Conservation (phyloP, 148 eudicot genomes). For the Rhododendron henanense region DNA sequence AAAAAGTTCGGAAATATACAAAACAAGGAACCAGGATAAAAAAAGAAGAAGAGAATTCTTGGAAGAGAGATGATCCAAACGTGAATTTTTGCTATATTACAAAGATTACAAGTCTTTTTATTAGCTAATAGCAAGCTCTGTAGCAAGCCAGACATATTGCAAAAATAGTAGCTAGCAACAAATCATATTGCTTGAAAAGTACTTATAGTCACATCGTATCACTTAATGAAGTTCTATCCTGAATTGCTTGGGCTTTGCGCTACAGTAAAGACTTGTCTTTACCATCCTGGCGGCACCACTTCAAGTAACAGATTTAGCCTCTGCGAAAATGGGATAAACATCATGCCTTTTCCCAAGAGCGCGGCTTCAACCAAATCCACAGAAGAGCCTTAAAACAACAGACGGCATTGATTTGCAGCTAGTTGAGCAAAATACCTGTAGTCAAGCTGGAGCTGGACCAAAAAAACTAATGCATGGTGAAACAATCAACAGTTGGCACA, state of each 20-base stretch:
- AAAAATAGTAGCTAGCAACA: not conserved
- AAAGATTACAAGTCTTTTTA: not conserved
- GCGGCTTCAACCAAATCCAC: not conserved
- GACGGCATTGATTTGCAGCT: not conserved
- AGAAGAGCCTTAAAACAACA: not conserved
- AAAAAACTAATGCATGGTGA: not conserved
- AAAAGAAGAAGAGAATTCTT: not conserved
- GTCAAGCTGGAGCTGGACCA: not conserved
- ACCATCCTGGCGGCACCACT: not conserved
- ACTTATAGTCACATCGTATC: not conserved
- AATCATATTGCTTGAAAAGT: not conserved
- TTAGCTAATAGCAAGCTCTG: not conserved
- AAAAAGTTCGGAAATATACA: not conserved
- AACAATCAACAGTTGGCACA: not conserved
- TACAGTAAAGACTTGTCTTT: not conserved
- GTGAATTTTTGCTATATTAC: not conserved
- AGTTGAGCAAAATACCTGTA: conserved; percentile 1
- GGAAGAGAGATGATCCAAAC: not conserved
- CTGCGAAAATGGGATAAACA: not conserved
- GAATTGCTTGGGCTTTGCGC: not conserved
- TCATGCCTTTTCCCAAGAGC: not conserved
- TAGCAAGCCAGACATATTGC: not conserved
- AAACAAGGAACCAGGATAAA: not conserved
- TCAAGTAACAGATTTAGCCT: not conserved
- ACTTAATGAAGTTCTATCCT: not conserved